These are phyloP conservation scores for Clitoria ternatea DNA, from an alignment of 306 rosid genomes.

Conservation along the genomic window DNA sequence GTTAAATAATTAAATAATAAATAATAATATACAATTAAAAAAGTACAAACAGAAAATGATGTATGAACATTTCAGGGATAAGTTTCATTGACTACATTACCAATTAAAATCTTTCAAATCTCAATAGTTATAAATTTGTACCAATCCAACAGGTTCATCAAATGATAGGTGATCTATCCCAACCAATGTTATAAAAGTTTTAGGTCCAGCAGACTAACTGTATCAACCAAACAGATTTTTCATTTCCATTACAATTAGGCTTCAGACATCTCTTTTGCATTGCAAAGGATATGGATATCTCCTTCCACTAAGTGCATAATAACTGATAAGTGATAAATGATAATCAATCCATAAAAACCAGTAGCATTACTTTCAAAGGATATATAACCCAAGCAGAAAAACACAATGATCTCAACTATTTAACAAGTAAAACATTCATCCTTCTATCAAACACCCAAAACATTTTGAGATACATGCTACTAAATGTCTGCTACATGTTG, in stretches of 20 bases:
- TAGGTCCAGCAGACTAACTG: not conserved
- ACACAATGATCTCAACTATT: not conserved
- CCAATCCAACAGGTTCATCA: not conserved
- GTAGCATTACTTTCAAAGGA: constrained; percentile 12
- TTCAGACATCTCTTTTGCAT: not conserved
- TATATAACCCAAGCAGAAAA: constrained; percentile 3
- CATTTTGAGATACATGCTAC: not conserved
- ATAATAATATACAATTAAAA: not conserved
- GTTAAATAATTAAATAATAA: not conserved
- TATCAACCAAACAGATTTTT: not conserved
- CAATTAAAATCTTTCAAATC: not conserved
- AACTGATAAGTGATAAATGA: not conserved
- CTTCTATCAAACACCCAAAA: constrained; percentile 13
- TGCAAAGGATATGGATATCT: not conserved
- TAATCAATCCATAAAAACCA: not conserved
- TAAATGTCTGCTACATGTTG: not conserved
- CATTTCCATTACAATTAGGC: constrained; percentile 12
- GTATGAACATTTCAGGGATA: not conserved
- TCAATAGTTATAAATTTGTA: not conserved
- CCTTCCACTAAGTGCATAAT: not conserved
- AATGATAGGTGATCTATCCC: not conserved
- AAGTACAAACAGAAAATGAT: not conserved
- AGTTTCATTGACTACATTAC: not conserved
- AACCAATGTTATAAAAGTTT: not conserved
- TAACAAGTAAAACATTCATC: constrained; percentile 7